Evolutionary conservation across 2,329 filamentous ascomycete species (phyloP), one percentile per base, ranked within the genome.

Genomic region (Diaporthe humulicola): DNA sequence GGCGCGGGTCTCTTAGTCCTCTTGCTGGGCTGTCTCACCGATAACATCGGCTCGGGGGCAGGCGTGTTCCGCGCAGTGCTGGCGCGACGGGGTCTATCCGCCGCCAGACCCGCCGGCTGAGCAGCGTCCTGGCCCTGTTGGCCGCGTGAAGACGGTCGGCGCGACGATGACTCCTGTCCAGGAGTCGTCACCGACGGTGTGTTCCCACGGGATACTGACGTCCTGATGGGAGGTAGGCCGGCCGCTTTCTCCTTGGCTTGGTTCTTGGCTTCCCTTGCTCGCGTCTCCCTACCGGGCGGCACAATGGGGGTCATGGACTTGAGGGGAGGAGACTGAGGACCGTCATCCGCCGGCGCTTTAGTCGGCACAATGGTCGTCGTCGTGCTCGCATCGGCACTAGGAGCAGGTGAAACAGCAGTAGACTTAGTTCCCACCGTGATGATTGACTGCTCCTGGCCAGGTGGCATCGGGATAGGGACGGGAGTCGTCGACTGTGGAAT

Each of bases 1-100:
- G 93, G 94, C 40, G 92, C 93, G 60, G 93, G 93, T 74, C 92
- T 87, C 84, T 93, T 95, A 71, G 89, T 86, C 69, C 93, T 90
- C 79, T 91, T 90, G 78, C 84, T 87, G n/a, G 84, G 81, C 71
- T 84, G 85, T 73, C 85, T 85, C 61, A 81, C 75, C 15, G 75
- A 80, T 69, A 45, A 69, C 70, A 45, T 72, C 60, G 78, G 74
- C 77, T 90, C 88, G 12, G 89, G 89, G 12, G 85, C 89, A 15
- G 90, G 90, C 1, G 90, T 91, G 78, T 89, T 90, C 75, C 89
- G 86, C 72, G 89, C 88, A 33, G 89, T 90, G 79, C 89, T 91
- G 73, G 89, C 81, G 73, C 90, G 88, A 67, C 90, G 87, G 75
- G 89, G 85, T 61, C 90, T 85, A 74, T 91, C 90, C 64, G 84